These are phyloP conservation scores for Yarrowia sp. DNA, from an alignment of 805 yeast genomes.

Conservation along the genomic window DNA sequence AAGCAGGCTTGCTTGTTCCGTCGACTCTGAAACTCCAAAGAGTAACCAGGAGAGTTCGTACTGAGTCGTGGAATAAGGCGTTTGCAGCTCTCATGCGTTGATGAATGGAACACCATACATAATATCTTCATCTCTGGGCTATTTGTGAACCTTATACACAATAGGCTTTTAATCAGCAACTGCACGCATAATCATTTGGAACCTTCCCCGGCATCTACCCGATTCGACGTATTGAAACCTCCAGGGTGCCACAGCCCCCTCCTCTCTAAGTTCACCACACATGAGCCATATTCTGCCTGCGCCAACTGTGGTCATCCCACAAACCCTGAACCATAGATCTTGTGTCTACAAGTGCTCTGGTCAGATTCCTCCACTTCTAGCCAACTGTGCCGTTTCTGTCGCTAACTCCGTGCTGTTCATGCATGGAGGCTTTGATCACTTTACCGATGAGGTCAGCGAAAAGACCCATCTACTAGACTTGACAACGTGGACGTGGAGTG, in stretches of 20 bases:
- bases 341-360: neutral
- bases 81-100: no score
- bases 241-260: neutral
- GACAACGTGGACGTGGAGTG: slow-evolving; percentile 1
- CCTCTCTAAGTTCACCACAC: neutral
- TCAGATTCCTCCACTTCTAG: slow-evolving; percentile 1
- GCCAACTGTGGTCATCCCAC: neutral
- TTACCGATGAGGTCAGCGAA: slow-evolving; percentile 5
- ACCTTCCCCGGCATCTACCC: no score
- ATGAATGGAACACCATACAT: no score
- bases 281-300: neutral
- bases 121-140: no score
- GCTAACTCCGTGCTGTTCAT: neutral
- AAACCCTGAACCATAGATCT: neutral
- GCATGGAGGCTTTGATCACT: slow-evolving; percentile 18
- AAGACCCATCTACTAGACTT: neutral
- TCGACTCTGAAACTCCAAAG: no score
- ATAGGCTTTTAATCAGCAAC: neutral
- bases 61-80: no score
- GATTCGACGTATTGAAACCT: neutral
- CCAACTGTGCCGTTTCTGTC: slow-evolving; percentile 1
- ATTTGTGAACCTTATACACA: neutral
- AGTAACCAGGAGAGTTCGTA: no score
- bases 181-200: neutral
- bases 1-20: no score